Evolutionary conservation across 805 yeast species (phyloP).

Genomic region (Priceomyces melissophilus): DNA sequence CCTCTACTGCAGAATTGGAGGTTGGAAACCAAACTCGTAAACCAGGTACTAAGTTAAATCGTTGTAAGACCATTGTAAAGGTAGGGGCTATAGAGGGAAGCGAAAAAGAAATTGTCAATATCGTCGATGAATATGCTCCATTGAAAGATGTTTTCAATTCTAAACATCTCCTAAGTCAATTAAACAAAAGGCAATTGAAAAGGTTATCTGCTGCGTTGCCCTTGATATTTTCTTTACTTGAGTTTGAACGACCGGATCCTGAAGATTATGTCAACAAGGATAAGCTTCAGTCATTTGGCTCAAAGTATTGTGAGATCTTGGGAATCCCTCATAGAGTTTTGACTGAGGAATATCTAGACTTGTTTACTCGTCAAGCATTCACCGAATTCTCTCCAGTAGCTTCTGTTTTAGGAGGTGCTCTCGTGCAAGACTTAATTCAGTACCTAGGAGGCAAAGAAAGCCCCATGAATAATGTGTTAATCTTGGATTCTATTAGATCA

Average conservation of each 20-base stretch:
- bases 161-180: conserved; percentile 38
- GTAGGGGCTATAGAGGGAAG: conserved; percentile 30
- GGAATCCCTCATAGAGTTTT: conserved; percentile 43
- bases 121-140: conserved; percentile 35
- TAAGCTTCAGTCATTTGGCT: conserved; percentile 25
- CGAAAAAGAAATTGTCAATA: conserved; percentile 42
- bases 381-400: conserved; percentile 79
- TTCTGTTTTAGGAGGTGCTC: conserved; percentile 84
- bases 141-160: conserved; percentile 32
- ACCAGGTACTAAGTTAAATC: conserved; percentile 50
- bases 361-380: conserved; percentile 46
- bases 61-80: conserved; percentile 29
- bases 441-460: conserved; percentile 68
- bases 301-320: conserved; percentile 27
- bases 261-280: conserved; percentile 23
- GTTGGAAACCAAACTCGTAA: conserved; percentile 41
- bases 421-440: conserved; percentile 90
- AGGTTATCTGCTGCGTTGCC: conserved; percentile 58
- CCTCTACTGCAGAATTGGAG: conserved; percentile 50
- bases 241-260: conserved; percentile 27
- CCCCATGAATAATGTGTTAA: conserved; percentile 77
- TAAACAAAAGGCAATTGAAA: conserved; percentile 43
- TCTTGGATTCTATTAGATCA: conserved; percentile 68
- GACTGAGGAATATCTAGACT: conserved; percentile 38
- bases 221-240: conserved; percentile 54